Evolutionary conservation across 2,329 filamentous ascomycete species (phyloP), one percentile per base, ranked within the genome.

Genomic region (Fusarium caatingaense): DNA sequence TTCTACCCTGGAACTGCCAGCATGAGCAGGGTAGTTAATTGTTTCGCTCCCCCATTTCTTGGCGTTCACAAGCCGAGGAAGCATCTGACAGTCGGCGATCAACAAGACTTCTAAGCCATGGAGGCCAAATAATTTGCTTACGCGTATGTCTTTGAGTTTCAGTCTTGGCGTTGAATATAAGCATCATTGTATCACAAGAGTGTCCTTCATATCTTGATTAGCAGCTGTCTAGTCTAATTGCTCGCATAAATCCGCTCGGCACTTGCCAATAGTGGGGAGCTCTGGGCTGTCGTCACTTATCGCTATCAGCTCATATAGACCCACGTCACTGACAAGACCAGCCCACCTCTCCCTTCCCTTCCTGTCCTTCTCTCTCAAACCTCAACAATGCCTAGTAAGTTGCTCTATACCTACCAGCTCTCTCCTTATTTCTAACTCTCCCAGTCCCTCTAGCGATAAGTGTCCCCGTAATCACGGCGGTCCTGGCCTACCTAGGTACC

Each of bases 401-500:
- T 10, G 6, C 9, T 16, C 21, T 8, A 15, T 21, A 37, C 18
- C 34, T 37, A 37, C 34, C 34, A 37, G 4, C 18, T 7, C 10
- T 11, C 25, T n/a, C n/a, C 21, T 23, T 23, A 23, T 4, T 11
- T 20, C 58, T 64, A 46, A 66, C 1, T 3, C 1, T 27, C 1
- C 61, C 23, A 88, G 85, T 88, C 44, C 86, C 88, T 46, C 78
- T 89, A 23, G 78, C 82, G 23, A 66, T 89, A 50, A 83, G 88
- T 9, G 82, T 86, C 28, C 89, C 91, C 20, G 90, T 90, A 18
- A 86, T 88, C 46, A 85, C 86, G 30, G 91, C 92, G 7, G 85
- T 86, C 6, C 82, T 91, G n/a, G 91, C 92, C 32, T 97, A 97
- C 78, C 79, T 95, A 72, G 93, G 96, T 76, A 93, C 92, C 44